These are phyloP conservation scores for Crithidia acanthocephali DNA, from an alignment of 208 protist genomes.

Conservation along the genomic window DNA sequence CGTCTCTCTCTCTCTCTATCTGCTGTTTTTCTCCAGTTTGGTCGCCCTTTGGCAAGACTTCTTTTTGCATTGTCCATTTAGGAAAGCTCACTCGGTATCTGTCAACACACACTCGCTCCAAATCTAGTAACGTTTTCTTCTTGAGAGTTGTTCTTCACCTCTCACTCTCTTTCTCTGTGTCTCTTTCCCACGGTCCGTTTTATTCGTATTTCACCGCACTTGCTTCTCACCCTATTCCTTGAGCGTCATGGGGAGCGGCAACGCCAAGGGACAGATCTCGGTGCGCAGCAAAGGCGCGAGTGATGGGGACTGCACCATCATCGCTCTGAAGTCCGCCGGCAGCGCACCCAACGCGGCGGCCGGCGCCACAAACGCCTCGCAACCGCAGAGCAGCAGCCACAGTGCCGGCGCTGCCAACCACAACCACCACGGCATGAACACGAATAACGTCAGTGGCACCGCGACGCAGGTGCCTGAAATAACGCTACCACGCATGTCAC, in stretches of 20 bases:
- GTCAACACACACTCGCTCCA: too few species aligned
- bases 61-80: not conserved
- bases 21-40: not conserved
- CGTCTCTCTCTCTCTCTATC: not conserved
- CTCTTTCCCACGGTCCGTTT: not conserved
- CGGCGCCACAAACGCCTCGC: too few species aligned
- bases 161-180: not conserved
- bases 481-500: not conserved
- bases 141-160: too few species aligned
- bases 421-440: not conserved
- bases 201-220: too few species aligned
- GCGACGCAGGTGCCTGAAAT: constrained; percentile 8
- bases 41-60: not conserved
- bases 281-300: constrained; percentile 12
- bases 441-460: not conserved
- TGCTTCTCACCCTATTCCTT: too few species aligned
- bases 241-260: constrained; percentile 21
- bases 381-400: not conserved
- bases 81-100: too few species aligned
- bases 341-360: too few species aligned
- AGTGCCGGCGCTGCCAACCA: not conserved
- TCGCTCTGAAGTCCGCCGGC: not conserved
- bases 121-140: too few species aligned
- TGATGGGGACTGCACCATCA: constrained; percentile 14
- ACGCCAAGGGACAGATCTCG: constrained; percentile 11